phyloP scores from a whole-genome alignment of 1,284 basidiomycete genomes.

The Tilletia caries region DNA sequence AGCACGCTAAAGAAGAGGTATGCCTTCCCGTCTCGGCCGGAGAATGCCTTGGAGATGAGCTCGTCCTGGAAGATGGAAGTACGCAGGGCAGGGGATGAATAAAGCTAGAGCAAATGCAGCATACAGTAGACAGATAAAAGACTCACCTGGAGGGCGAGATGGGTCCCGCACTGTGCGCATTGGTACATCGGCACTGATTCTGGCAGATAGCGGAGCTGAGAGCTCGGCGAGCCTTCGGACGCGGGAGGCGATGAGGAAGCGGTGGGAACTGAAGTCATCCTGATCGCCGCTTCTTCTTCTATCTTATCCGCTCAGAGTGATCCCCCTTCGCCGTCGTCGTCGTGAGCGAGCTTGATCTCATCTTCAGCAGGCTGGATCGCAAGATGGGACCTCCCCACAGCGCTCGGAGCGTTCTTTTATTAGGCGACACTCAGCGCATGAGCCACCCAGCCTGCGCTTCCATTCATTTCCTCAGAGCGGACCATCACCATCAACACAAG shows the following conservation, averaged over 20 bases:
- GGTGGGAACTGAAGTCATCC: background rate
- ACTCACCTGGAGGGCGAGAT: constrained; percentile 40
- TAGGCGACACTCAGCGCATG: too few relatives aligned
- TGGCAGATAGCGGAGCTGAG: constrained; percentile 13
- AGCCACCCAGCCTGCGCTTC: too few relatives aligned
- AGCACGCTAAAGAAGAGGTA: constrained; percentile 74
- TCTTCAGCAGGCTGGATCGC: background rate
- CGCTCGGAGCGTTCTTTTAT: background rate
- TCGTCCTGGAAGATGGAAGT: constrained; percentile 71
- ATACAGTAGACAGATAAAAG: background rate
- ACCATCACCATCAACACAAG: background rate
- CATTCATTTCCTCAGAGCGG: too few relatives aligned
- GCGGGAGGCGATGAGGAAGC: background rate
- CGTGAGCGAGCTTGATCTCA: background rate
- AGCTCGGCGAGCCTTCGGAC: background rate
- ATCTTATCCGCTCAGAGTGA: too few relatives aligned
- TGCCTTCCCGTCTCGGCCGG: constrained; percentile 75
- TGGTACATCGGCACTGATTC: constrained; percentile 30
- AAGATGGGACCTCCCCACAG: background rate
- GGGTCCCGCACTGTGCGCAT: constrained; percentile 41
- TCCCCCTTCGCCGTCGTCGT: background rate
- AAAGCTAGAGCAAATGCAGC: too few relatives aligned
- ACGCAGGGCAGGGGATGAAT: too few relatives aligned
- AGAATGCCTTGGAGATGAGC: constrained; percentile 77
- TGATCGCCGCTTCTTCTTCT: background rate